These are phyloP conservation scores for Penicillium sp. DNA, from an alignment of 2,329 filamentous ascomycete genomes.

Conservation along the genomic window DNA sequence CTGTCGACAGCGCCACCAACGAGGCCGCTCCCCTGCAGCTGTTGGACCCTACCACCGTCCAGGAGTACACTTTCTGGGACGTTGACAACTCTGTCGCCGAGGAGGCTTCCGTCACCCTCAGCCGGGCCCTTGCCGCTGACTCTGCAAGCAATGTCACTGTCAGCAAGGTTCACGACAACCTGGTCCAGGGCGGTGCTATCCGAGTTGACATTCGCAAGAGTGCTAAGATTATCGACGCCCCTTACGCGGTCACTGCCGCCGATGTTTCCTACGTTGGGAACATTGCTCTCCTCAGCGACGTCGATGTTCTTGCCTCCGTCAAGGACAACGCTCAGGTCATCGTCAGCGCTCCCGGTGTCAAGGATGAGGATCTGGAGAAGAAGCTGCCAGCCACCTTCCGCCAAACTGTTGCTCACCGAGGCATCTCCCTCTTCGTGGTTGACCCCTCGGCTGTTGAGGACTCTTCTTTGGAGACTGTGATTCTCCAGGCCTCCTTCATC, in stretches of 20 bases:
- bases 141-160: conserved; percentile 63
- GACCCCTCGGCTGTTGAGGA: conserved; percentile 70
- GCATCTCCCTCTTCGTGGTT: conserved; percentile 71
- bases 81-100: conserved; percentile 71
- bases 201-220: conserved; percentile 85
- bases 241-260: conserved; percentile 77
- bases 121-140: conserved; percentile 62
- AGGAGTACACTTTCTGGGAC: conserved; percentile 95
- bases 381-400: conserved; percentile 70
- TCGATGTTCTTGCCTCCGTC: conserved; percentile 71
- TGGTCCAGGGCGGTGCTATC: conserved; percentile 72
- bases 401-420: conserved; percentile 70
- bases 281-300: conserved; percentile 74
- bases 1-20: conserved; percentile 29
- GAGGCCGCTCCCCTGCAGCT: conserved; percentile 53
- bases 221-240: conserved; percentile 78
- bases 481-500: conserved; percentile 82
- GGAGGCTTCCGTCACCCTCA: conserved; percentile 64
- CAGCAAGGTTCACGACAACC: conserved; percentile 62
- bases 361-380: conserved; percentile 89
- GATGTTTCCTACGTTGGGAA: conserved; percentile 79
- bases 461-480: conserved; percentile 66
- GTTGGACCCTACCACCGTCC: conserved; percentile 57
- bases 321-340: conserved; percentile 73
- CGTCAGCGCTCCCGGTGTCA: conserved; percentile 74